A percentile compares a stretch with the other conserved stretches of the same genome.
These are phyloP conservation scores for Filobasidium wieringae DNA, from an alignment of 768 basidiomycete genomes.

Conservation along the genomic window DNA sequence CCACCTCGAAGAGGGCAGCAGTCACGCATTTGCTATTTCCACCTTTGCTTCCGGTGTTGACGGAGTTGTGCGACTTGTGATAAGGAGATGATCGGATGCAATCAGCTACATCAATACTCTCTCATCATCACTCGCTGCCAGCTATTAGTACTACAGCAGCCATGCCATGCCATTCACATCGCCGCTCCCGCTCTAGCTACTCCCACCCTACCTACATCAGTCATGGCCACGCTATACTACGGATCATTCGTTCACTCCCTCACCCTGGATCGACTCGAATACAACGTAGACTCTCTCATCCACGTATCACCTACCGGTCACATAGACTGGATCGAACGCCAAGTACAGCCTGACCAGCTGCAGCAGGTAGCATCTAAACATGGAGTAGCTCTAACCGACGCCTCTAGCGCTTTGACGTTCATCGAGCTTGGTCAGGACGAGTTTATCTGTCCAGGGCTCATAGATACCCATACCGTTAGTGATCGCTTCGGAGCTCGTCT, in stretches of 20 bases:
- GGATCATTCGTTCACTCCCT: slow-evolving; percentile 29
- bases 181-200: background rate
- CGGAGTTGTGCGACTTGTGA: no score
- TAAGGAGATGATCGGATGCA: no score
- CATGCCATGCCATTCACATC: no score
- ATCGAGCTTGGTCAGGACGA: slow-evolving; percentile 43
- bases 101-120: no score
- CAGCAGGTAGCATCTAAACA: slow-evolving; percentile 46
- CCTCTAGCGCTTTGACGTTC: slow-evolving; percentile 22
- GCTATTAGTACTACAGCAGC: no score
- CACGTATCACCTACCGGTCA: slow-evolving; percentile 46
- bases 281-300: slow-evolving; percentile 48
- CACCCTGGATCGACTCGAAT: slow-evolving; percentile 24
- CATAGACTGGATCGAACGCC: slow-evolving; percentile 60
- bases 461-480: slow-evolving; percentile 83
- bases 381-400: slow-evolving; percentile 41
- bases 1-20: no score
- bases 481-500: background rate
- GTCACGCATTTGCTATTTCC: no score
- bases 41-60: no score
- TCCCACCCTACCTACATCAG: background rate
- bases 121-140: no score
- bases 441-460: slow-evolving; percentile 75
- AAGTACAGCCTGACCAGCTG: slow-evolving; percentile 42
- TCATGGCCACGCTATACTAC: slow-evolving; percentile 21